Conservation (phyloP, 305 asterid species). For the Fraxinus albicans region DNA sequence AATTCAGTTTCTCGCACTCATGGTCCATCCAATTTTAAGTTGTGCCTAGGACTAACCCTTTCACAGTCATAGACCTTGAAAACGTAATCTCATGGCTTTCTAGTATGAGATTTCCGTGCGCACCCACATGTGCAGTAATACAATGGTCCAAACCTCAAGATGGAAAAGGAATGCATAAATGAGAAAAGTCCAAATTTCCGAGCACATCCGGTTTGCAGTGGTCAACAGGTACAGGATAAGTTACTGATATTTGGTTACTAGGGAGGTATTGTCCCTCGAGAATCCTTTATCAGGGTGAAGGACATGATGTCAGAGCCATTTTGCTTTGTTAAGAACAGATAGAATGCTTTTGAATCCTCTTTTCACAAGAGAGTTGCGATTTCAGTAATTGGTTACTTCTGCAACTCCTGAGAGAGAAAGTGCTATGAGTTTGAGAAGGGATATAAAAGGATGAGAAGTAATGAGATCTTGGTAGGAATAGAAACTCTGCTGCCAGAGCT, state of each 20-base stretch:
- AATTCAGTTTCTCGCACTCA: slow-evolving; percentile 63
- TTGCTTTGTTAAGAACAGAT: neutral
- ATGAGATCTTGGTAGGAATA: neutral
- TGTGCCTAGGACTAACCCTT: slow-evolving; percentile 50
- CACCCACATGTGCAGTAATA: slow-evolving; percentile 59
- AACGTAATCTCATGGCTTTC: slow-evolving; percentile 44
- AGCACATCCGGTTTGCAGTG: neutral
- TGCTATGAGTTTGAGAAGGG: neutral
- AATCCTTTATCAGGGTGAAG: neutral
- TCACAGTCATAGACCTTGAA: slow-evolving; percentile 77
- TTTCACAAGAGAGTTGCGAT: neutral
- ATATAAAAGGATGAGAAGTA: neutral
- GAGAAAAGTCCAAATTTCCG: slow-evolving; percentile 5
- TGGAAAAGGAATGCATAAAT: slow-evolving; percentile 19
- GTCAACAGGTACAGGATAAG: neutral
- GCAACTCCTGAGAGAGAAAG: neutral
- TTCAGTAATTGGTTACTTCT: neutral
- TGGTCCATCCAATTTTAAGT: slow-evolving; percentile 56
- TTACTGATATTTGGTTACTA: neutral
- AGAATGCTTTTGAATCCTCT: neutral
- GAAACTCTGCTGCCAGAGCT: neutral
- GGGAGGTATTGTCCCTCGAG: neutral
- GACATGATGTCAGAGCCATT: neutral
- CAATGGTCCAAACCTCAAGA: slow-evolving; percentile 61
- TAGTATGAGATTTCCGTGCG: slow-evolving; percentile 47